Evolutionary conservation across 2,329 filamentous ascomycete genomes (phyloP).

Genomic region (Sodiomyces alkalinus): DNA sequence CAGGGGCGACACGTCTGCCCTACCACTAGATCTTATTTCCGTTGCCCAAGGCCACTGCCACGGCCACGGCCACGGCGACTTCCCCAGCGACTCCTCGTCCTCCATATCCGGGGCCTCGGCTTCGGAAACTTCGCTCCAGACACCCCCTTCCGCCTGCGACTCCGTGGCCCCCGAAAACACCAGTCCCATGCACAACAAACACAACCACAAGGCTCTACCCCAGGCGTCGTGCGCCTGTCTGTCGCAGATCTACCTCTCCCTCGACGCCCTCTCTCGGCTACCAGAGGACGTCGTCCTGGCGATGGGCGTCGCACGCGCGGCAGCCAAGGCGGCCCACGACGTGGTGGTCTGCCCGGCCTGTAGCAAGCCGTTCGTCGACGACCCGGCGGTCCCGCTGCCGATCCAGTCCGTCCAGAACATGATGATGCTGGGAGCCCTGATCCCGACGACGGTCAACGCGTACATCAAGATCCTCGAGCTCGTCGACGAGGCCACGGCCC

Average conservation of each 20-base stretch:
- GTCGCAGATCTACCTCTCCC: slow-evolving; percentile 31
- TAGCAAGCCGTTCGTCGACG: slow-evolving; percentile 21
- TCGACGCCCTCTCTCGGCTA: slow-evolving; percentile 32
- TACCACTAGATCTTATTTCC: too few species aligned
- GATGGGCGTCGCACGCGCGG: slow-evolving; percentile 30
- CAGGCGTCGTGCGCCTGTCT: slow-evolving; percentile 29
- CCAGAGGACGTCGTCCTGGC: slow-evolving; percentile 28
- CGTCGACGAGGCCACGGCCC: slow-evolving; percentile 34
- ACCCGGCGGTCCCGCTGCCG: slow-evolving; percentile 18
- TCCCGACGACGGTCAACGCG: slow-evolving; percentile 41
- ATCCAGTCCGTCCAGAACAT: slow-evolving; percentile 40
- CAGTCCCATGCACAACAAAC: neutral
- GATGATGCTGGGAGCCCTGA: slow-evolving; percentile 41
- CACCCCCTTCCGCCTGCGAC: slow-evolving; percentile 1
- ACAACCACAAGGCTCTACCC: neutral
- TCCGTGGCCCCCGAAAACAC: slow-evolving; percentile 3
- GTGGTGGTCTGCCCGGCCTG: slow-evolving; percentile 36
- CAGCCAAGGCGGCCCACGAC: slow-evolving; percentile 32
- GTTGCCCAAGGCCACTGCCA: too few species aligned
- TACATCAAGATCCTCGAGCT: slow-evolving; percentile 39
- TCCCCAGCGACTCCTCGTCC: neutral
- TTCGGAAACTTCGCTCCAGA: slow-evolving; percentile 1
- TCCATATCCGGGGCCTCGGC: neutral
- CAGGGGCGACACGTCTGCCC: too few species aligned
- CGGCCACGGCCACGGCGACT: too few species aligned